phyloP scores from a whole-genome alignment of 306 rosid species.

The Lathyrus sativus region DNA sequence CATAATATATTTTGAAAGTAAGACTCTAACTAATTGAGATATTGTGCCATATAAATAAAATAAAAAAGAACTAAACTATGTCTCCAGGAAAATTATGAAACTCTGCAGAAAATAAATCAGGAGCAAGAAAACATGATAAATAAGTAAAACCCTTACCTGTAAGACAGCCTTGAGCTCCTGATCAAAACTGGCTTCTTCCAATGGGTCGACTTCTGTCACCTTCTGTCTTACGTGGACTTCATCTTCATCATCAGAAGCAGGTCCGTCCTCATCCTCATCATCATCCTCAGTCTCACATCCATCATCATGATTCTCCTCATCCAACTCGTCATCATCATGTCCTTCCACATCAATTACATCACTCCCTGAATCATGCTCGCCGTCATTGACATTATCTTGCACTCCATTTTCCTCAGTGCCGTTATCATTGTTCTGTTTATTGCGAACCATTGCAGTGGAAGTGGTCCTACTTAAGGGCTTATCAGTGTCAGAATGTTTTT shows the following conservation, averaged over 20 bases:
- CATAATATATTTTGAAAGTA: constrained; percentile 8
- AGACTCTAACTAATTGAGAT: neutral
- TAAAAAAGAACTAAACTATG: neutral
- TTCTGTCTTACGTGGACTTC: constrained; percentile 94
- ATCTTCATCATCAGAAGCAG: constrained; percentile 92
- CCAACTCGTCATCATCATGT: constrained; percentile 80
- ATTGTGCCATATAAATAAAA: constrained; percentile 2
- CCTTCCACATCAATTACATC: constrained; percentile 72
- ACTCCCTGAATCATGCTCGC: constrained; percentile 86
- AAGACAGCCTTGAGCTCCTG: constrained; percentile 92
- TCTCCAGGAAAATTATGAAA: constrained; percentile 8
- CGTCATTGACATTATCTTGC: constrained; percentile 68
- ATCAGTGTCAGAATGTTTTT: constrained; percentile 73
- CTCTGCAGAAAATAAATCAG: constrained; percentile 21
- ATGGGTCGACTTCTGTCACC: constrained; percentile 82
- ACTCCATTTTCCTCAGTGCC: constrained; percentile 71
- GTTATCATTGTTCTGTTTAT: constrained; percentile 62
- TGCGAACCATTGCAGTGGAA: constrained; percentile 47
- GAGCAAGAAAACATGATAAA: constrained; percentile 25
- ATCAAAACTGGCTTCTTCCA: constrained; percentile 86
- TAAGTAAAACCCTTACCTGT: constrained; percentile 64
- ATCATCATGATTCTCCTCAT: constrained; percentile 79
- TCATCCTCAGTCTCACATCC: constrained; percentile 86
- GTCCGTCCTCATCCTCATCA: constrained; percentile 74
- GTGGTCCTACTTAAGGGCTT: constrained; percentile 57